Base-by-base conservation (phyloP, 768 basidiomycete species). In the Podaxis sp. region DNA sequence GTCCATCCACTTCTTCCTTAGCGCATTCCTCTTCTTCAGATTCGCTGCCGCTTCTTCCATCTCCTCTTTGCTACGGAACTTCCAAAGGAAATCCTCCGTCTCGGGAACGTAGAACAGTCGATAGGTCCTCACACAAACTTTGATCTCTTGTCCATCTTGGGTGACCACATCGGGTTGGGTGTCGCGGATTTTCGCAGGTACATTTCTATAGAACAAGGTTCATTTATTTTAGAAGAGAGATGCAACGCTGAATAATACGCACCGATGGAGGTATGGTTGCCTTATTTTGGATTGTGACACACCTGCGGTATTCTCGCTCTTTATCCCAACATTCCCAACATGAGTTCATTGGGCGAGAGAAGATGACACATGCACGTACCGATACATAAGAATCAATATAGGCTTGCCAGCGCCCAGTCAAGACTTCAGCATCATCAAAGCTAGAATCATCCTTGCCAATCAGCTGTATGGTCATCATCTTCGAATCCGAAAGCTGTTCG, bases 91-190 rank as follows among this genome's bases (percentile, higher is more conserved):
- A 64, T 90, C 90, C 66, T 89, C 90, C 50, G 87, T 87, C 26
- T 78, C 70, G 2, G 90, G 78, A 5, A 90, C 90, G 71, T 87
- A 94, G 78, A 95, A 95, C 13, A 94, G 74, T 37, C 89, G 82
- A 72, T 94, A 94, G 8, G 89, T 91, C 62, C 87, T 82, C 38
- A 93, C 82, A 74, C 95, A 96, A 61, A 97, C 84, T 65, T 89
- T 89, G 71, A 93, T 91, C 73, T 93, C 91, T 17, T 96, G 80
- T 2, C 82, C 82, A 36, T 89, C 88, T 40, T 71, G 79, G 0
- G 85, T 80, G 30, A 80, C 67, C 24, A 84, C 75, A 46, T 84
- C 77, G 0, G 82, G 83, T 10, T 73, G 74, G 3, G 70, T 66
- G 11, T 78, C 75, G 17, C 75, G 74, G 11, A 77, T 68, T 46